Conservation (phyloP, 257 asterid species). For the Buddleja alternifolia region DNA sequence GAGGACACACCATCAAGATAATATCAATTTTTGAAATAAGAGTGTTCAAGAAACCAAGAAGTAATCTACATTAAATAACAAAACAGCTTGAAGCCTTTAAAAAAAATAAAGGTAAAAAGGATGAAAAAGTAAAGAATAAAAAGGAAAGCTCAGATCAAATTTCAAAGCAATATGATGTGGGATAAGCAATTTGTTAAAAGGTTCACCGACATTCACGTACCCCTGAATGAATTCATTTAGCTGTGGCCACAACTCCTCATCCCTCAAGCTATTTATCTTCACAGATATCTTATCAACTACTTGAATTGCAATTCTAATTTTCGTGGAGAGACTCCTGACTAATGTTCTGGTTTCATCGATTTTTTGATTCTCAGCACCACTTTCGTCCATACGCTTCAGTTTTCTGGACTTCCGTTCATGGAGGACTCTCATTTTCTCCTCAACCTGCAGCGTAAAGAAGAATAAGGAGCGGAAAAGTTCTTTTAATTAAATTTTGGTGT, state of each 20-base stretch:
- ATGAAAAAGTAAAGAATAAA: too few relatives aligned
- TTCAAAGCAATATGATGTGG: neutral
- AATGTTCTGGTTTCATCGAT: constrained; percentile 56
- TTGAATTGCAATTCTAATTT: constrained; percentile 72
- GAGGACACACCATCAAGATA: neutral
- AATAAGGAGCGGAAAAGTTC: neutral
- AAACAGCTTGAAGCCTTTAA: neutral
- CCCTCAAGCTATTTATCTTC: constrained; percentile 73
- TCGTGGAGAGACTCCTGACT: constrained; percentile 68
- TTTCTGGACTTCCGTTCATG: constrained; percentile 60
- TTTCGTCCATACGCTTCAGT: constrained; percentile 58
- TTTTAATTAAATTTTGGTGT: neutral
- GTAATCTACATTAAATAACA: neutral
- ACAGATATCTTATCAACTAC: constrained; percentile 76
- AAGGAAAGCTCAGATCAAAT: neutral
- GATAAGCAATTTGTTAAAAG: too few relatives aligned
- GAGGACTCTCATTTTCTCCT: constrained; percentile 75
- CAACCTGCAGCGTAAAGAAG: constrained; percentile 45
- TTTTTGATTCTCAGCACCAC: constrained; percentile 67
- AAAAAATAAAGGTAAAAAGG: too few relatives aligned
- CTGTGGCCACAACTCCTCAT: constrained; percentile 80
- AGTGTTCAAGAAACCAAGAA: neutral
- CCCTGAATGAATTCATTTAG: constrained; percentile 64
- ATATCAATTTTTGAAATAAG: neutral
- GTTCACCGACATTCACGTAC: constrained; percentile 55